Conservation (phyloP, 495 filamentous ascomycete species). For the Barbatosphaeria neglecta region DNA sequence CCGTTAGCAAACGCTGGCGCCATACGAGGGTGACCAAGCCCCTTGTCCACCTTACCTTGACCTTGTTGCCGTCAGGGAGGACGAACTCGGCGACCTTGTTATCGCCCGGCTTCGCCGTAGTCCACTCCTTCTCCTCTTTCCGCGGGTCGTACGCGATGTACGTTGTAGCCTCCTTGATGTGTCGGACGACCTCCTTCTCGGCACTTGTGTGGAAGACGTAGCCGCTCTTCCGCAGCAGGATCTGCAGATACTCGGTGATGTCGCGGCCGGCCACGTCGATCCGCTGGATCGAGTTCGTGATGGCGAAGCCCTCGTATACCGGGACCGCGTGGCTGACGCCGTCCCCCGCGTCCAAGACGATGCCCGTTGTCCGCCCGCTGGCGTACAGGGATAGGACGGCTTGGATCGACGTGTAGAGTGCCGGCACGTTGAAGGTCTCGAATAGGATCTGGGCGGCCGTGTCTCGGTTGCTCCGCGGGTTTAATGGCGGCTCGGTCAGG, state of each 20-base stretch:
- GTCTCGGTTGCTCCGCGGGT: slow-evolving; percentile 91
- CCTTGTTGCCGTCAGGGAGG: slow-evolving; percentile 82
- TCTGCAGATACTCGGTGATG: slow-evolving; percentile 91
- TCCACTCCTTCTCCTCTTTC: slow-evolving; percentile 95
- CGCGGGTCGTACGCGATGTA: slow-evolving; percentile 90
- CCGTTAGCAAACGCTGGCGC: slow-evolving; percentile 2
- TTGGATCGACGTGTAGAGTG: slow-evolving; percentile 93
- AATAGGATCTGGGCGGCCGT: slow-evolving; percentile 96
- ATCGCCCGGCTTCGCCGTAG: slow-evolving; percentile 45
- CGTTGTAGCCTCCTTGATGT: slow-evolving; percentile 89
- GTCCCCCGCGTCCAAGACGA: slow-evolving; percentile 91
- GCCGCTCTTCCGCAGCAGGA: slow-evolving; percentile 80
- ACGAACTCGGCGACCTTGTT: slow-evolving; percentile 73
- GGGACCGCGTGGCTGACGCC: slow-evolving; percentile 96
- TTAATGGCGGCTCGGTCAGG: slow-evolving; percentile 91
- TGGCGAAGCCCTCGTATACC: slow-evolving; percentile 95
- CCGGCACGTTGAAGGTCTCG: slow-evolving; percentile 97
- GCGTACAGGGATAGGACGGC: slow-evolving; percentile 94
- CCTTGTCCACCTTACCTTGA: slow-evolving; percentile 50
- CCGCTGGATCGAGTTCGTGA: slow-evolving; percentile 83
- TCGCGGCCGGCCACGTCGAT: slow-evolving; percentile 98
- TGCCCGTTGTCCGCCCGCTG: slow-evolving; percentile 89
- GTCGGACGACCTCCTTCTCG: slow-evolving; percentile 92
- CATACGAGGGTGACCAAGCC: background rate
- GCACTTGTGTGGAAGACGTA: slow-evolving; percentile 95